Evolutionary conservation across 169 alveolate genomes (phyloP).

Genomic region (Ichthyophthirius multifiliis): DNA sequence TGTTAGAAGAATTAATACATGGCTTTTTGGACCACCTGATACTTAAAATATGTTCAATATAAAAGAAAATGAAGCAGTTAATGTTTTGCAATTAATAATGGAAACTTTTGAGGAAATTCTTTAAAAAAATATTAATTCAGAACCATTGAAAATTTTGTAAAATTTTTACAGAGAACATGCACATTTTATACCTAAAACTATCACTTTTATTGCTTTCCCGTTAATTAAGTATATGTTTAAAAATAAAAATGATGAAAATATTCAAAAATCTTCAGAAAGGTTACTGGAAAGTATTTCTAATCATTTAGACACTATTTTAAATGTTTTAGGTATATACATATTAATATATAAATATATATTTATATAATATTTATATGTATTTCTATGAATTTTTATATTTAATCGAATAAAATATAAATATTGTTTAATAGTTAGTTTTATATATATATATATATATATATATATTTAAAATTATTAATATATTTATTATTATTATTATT

Average conservation of each 20-base stretch:
- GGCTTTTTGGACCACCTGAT: slow-evolving; percentile 4
- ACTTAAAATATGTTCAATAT: not conserved
- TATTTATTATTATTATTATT: too few relatives aligned
- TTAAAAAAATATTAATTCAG: not conserved
- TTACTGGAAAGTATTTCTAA: not conserved
- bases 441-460: too few relatives aligned
- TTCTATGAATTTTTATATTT: not conserved
- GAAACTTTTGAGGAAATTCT: not conserved
- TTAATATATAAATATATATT: not conserved
- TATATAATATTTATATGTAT: not conserved
- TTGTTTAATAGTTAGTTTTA: too few relatives aligned
- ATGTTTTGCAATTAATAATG: not conserved
- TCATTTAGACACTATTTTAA: not conserved
- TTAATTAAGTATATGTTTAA: not conserved
- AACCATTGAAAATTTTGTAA: not conserved
- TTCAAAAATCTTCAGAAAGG: not conserved
- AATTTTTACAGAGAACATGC: slow-evolving; percentile 5
- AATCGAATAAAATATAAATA: too few relatives aligned
- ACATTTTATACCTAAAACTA: not conserved
- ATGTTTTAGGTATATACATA: not conserved
- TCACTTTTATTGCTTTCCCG: not conserved
- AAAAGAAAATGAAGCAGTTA: not conserved
- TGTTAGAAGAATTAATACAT: not conserved
- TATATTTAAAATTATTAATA: too few relatives aligned
- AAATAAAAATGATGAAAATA: not conserved